These are phyloP conservation scores for Xylariaceae sp. DNA, from an alignment of 2,329 filamentous ascomycete genomes.

Conservation along the genomic window DNA sequence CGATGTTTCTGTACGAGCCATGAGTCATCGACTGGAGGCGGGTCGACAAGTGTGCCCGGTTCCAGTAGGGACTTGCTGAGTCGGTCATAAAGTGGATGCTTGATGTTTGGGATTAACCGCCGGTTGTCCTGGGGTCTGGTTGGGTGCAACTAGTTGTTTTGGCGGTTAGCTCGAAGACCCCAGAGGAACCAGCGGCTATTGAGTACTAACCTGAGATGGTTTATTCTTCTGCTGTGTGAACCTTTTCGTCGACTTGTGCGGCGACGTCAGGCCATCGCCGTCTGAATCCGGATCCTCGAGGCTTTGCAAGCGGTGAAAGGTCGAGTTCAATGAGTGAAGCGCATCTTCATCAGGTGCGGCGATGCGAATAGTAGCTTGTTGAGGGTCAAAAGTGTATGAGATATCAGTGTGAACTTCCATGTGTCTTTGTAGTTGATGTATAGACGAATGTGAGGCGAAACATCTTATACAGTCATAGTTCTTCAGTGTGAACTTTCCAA, in stretches of 20 bases:
- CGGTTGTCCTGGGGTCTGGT: conserved; percentile 30
- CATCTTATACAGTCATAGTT: conserved; percentile 49
- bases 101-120: conserved; percentile 44
- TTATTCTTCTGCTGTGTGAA: conserved; percentile 17
- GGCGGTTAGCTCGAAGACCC: conserved; percentile 9
- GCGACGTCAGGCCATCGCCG: conserved; percentile 22
- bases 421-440: conserved; percentile 46
- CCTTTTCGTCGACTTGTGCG: conserved; percentile 22
- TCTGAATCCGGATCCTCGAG: conserved; percentile 29
- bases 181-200: background rate
- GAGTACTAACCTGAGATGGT: conserved; percentile 21
- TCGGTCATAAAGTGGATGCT: conserved; percentile 52
- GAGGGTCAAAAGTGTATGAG: conserved; percentile 36
- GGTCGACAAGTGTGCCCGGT: conserved; percentile 43
- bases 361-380: conserved; percentile 27
- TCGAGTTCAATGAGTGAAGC: conserved; percentile 22
- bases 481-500: conserved; percentile 43
- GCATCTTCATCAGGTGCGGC: conserved; percentile 26
- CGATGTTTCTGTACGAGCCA: conserved; percentile 57
- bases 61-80: conserved; percentile 49
- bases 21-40: conserved; percentile 41
- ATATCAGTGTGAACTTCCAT: conserved; percentile 45
- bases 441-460: conserved; percentile 41
- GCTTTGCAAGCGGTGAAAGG: conserved; percentile 19
- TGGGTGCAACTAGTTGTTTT: conserved; percentile 16